Base-by-base conservation (phyloP, 257 asterid genomes). In the Cinchona pubescens region DNA sequence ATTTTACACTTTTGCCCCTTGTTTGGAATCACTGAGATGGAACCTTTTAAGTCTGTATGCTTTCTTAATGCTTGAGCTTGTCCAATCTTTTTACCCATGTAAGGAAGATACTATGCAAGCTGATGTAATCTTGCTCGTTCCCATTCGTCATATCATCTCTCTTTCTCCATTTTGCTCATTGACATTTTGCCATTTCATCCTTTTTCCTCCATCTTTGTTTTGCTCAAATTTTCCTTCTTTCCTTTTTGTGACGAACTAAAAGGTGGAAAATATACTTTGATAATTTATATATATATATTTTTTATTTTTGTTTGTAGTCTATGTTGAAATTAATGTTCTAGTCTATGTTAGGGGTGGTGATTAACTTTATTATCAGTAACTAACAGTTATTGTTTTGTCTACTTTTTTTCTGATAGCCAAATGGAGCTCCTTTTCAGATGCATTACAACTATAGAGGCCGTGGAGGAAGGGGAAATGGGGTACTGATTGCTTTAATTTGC, bases 391-490 rank as follows among this genome's bases (percentile, higher is more conserved):
- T 71, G 59, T 76, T 67, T 74, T 76, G 53, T n/a, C 71, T 23
- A 64, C 48, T 27, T 69, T 53, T 73, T 70, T 19, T 14, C 18
- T 68, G 79, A 56, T 74, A 93, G 98, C 90, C 91, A 71, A 89
- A 87, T 85, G 98, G 93, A 83, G 86, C 88, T 60, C 61, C 83
- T 69, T 84, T 85, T 82, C 88, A 89, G 74, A 76, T 56, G 78
- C 89, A 90, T 21, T 79, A 87, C 88, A 85, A 86, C 82, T 92
- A 86, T 83, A 86, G 97, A 77, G 97, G 97, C 51, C 93, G 97
- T 75, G 98, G 97, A 75, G 97, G 97, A 83, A 94, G 98, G 85
- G 97, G 94, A 83, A 59, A 76, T 79, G 96, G 80, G 89, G 96
- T 89, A 89, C 79, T 70, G 25, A 59, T 42, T 21, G 15, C 49